Conservation (phyloP, 176 grass and related monocot genomes). For the Musa acuminata region DNA sequence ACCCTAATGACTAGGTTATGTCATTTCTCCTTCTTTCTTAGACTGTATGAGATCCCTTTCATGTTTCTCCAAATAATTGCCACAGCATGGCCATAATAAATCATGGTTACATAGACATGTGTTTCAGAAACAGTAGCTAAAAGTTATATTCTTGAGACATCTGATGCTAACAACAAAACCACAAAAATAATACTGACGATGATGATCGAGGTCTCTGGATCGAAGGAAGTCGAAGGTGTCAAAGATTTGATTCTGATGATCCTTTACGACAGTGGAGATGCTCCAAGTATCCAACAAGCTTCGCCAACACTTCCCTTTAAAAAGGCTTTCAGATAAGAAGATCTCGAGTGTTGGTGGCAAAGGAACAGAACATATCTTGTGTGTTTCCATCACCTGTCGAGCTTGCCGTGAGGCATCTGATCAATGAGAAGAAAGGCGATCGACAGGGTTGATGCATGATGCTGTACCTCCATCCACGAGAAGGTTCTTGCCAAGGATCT, state of each 20-base stretch:
- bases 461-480: too few relatives aligned
- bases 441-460: too few relatives aligned
- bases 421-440: neutral
- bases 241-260: constrained; percentile 2
- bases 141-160: too few relatives aligned
- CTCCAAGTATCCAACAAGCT: constrained; percentile 1
- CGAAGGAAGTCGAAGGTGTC: neutral
- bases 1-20: neutral
- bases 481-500: too few relatives aligned
- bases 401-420: neutral
- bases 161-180: too few relatives aligned
- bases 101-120: neutral
- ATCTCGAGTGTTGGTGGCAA: neutral
- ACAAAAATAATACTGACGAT: too few relatives aligned
- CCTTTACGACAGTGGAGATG: neutral
- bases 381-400: neutral
- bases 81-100: neutral
- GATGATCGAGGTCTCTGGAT: neutral
- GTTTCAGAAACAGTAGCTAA: neutral
- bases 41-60: too few relatives aligned
- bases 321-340: neutral
- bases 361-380: neutral
- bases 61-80: too few relatives aligned
- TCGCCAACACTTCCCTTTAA: neutral
- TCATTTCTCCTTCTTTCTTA: neutral